Base-by-base conservation (phyloP, 441 rosid genomes). In the Adansonia rubrostipa region DNA sequence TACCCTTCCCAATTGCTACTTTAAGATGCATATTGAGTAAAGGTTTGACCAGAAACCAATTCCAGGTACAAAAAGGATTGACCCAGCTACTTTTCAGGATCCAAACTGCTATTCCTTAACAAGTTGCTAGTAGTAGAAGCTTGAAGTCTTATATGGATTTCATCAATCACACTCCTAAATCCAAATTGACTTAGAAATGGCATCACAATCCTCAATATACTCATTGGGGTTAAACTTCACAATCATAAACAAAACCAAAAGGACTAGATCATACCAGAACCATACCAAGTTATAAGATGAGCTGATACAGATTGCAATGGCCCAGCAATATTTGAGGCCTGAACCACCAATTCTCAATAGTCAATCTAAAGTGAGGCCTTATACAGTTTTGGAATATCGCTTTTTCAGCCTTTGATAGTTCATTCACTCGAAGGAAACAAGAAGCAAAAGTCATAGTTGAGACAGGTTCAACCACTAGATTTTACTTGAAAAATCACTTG, bases 281-380 rank as follows among this genome's bases (percentile, higher is more conserved):
- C 10, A 20, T 13, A 1, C 45, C 45, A 70, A 48, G 10, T 24
- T 48, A 36, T 3, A 15, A 33, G 15, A 71, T 9, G 45, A 71
- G 45, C 47, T 53, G 15, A 51, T 15, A 51, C 22, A 24, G 14
- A 24, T 51, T 71, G 22, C 53, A 71, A 51, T 28, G 19, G 15
- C 61, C 74, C 62, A 53, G 15, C 22, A 51, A 50, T 14, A 24
- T 51, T 71, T 53, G 8, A 71, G 62, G 48, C 75, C 75, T 71
- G 51, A 24, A 36, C 44, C 62, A 7, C 45, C 24, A 24, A 28
- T 71, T 53, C 22, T 53, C 24, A 53, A 33, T 3, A 9, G 62
- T 53, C 47, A 53, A 53, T 71, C 45, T 71, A n/a, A 15, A 53
- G 15, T 53, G 15, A 71, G 22, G 62, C 28, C 62, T 33, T 71